Conservation (phyloP, 1,139 yeast genomes). For the Casaregolazyma suthepensis region DNA sequence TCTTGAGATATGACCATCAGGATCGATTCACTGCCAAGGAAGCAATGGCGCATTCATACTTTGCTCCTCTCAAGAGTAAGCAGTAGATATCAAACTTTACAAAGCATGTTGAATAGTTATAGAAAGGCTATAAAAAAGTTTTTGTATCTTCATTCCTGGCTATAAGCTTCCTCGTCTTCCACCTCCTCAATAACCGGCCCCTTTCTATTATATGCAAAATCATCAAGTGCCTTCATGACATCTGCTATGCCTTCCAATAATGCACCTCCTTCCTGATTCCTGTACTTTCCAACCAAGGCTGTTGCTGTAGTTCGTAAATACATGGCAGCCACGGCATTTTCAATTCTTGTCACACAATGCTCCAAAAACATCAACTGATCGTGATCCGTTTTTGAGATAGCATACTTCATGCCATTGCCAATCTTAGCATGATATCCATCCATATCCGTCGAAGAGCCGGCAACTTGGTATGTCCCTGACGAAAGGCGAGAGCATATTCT, state of each 20-base stretch:
- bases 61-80: conserved; percentile 36
- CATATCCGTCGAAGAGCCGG: conserved; percentile 10
- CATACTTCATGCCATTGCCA: conserved; percentile 15
- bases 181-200: not conserved
- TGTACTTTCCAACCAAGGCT: conserved; percentile 11
- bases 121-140: conserved; percentile 1
- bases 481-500: conserved; percentile 38
- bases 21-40: conserved; percentile 91
- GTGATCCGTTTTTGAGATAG: conserved; percentile 29
- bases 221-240: conserved; percentile 12
- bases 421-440: conserved; percentile 28
- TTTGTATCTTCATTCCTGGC: not conserved
- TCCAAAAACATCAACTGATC: conserved; percentile 48
- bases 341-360: conserved; percentile 59
- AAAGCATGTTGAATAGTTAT: conserved; percentile 1
- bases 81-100: conserved; percentile 2
- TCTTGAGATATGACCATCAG: conserved; percentile 89
- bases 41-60: conserved; percentile 84
- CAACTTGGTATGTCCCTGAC: conserved; percentile 4
- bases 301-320: conserved; percentile 21
- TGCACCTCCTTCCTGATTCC: conserved; percentile 6
- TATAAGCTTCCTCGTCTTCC: not conserved
- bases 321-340: conserved; percentile 36
- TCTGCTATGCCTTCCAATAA: conserved; percentile 16
- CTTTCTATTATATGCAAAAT: conserved; percentile 6